Base-by-base conservation (phyloP, 768 basidiomycete genomes). In the Lactarius pseudohatsudake region DNA sequence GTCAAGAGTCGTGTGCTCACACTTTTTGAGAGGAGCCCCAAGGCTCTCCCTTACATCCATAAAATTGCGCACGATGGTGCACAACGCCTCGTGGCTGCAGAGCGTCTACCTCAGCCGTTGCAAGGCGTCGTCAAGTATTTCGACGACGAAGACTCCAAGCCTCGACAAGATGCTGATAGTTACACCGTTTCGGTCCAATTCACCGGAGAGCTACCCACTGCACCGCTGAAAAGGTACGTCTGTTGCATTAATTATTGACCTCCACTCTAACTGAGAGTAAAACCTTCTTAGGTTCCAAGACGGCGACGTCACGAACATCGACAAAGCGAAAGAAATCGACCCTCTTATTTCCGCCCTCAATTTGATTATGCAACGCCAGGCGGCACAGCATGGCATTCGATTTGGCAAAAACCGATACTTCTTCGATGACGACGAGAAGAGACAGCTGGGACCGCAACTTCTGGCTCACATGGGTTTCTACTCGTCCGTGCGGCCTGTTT, bases 331-430 rank as follows among this genome's bases (percentile, higher is more conserved):
- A 40, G 88, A 91, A 57, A 80, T 85, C 1, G 75, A 79, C 61
- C 88, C 89, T 0, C 70, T 85, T 13, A 76, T 90, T 4, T 81
- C 89, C 11, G 88, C 87, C 4, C 72, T 91, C 59, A 90, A 91
- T 71, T 76, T 91, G 28, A 78, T 90, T 57, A 75, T 90, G 6
- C 82, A 85, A 56, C 80, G 86, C 58, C 79, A 83, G 70, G 82
- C 87, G 16, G 80, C 81, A 71, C 77, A 82, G 36, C 77, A 80
- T 1, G 87, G 85, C 9, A 79, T 86, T 22, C 82, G 85, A 72
- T 85, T 90, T 16, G 88, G 88, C 1, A 78, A 83, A 61, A 87
- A 87, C 67, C 81, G 85, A 11, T 90, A 85, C 74, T 91, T 90
- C 76, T 89, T 89, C 77, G 74, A 74, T 7, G 66, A 74, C 13